phyloP scores from a whole-genome alignment of 208 protist species.

The Blastocrithidia nonstop region DNA sequence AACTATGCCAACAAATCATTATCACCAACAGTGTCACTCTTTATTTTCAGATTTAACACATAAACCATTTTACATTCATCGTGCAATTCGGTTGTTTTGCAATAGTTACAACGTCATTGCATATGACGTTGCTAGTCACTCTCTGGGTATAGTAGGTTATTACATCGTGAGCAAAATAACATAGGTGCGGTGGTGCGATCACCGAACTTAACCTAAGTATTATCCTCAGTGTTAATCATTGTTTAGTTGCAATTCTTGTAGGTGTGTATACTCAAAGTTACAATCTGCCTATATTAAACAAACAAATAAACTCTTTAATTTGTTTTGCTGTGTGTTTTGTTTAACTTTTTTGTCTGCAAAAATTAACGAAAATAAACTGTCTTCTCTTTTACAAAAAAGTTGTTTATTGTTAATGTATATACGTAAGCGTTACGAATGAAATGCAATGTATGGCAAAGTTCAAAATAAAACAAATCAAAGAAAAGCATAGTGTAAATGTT shows the following conservation, averaged over 20 bases:
- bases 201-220: conserved; percentile 9
- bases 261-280: not conserved
- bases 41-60: conserved; percentile 78
- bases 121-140: conserved; percentile 33
- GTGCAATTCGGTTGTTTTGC: conserved; percentile 57
- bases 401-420: too few relatives aligned
- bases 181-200: conserved; percentile 57
- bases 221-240: not conserved
- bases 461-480: too few relatives aligned
- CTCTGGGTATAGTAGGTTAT: conserved; percentile 81
- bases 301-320: not conserved
- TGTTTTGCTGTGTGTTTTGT: not conserved
- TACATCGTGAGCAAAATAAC: conserved; percentile 78
- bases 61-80: conserved; percentile 77
- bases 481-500: too few relatives aligned
- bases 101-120: conserved; percentile 78
- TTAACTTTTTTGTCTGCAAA: too few relatives aligned
- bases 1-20: conserved; percentile 75
- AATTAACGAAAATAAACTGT: too few relatives aligned
- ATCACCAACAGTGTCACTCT: conserved; percentile 51
- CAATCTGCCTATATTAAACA: not conserved
- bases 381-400: too few relatives aligned
- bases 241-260: too few relatives aligned
- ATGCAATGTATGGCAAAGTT: too few relatives aligned
- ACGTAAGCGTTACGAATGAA: too few relatives aligned